A percentile compares a stretch with the other conserved stretches of the same genome.
Conservation (phyloP, 768 basidiomycete species). For the Pulveroboletus sp. region DNA sequence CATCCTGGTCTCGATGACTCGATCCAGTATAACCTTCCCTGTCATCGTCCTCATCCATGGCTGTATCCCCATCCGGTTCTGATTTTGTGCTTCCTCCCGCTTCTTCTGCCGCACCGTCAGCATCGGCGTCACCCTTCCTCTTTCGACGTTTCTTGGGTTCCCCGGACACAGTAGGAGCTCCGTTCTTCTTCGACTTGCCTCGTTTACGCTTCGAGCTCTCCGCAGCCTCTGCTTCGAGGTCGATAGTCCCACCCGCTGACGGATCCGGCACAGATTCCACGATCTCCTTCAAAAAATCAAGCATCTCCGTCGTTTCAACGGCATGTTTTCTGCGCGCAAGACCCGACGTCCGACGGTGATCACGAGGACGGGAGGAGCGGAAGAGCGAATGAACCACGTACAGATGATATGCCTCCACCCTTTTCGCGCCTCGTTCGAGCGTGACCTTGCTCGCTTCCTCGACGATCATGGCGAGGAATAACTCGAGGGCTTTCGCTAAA, state of each 20-base stretch:
- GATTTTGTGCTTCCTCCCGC: constrained; percentile 35
- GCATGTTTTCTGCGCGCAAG: constrained; percentile 73
- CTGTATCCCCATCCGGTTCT: constrained; percentile 35
- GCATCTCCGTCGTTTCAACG: constrained; percentile 78
- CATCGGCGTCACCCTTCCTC: constrained; percentile 39
- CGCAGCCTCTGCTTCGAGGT: constrained; percentile 58
- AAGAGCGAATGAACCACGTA: constrained; percentile 42
- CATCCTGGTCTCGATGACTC: constrained; percentile 41
- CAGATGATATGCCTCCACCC: constrained; percentile 92
- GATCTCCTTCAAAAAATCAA: constrained; percentile 93
- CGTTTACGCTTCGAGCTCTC: constrained; percentile 56
- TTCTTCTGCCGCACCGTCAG: constrained; percentile 33
- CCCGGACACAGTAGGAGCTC: constrained; percentile 31
- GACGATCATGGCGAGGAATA: constrained; percentile 83
- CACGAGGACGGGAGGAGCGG: not conserved
- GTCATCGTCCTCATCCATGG: constrained; percentile 42
- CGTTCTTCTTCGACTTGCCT: constrained; percentile 50
- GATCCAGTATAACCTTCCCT: constrained; percentile 37
- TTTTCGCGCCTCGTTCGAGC: constrained; percentile 71
- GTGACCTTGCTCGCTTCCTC: constrained; percentile 83
- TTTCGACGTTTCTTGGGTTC: constrained; percentile 48
- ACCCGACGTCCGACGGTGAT: not conserved
- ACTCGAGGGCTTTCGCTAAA: constrained; percentile 90
- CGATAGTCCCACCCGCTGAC: constrained; percentile 74
- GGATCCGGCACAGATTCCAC: constrained; percentile 86